phyloP scores from a whole-genome alignment of 139 green algal species.

The Micractinium conductrix region DNA sequence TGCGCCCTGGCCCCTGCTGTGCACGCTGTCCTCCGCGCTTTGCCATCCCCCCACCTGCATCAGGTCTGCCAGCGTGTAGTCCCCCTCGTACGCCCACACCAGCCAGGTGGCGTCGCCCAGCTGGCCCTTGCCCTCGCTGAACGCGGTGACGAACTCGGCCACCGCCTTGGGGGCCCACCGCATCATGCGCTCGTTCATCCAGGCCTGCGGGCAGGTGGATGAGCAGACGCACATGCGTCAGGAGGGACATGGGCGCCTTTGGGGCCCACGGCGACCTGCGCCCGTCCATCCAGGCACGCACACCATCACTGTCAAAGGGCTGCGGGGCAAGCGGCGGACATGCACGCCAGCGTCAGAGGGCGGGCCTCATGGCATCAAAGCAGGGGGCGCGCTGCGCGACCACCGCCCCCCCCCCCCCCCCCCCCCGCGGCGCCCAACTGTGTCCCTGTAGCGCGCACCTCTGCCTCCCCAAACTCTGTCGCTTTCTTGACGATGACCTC shows the following conservation, averaged over 20 bases:
- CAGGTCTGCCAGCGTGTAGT: constrained; percentile 76
- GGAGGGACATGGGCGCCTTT: neutral
- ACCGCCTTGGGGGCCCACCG: constrained; percentile 63
- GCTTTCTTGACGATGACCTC: constrained; percentile 76
- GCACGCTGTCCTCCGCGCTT: too few relatives aligned
- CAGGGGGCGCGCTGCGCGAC: too few relatives aligned
- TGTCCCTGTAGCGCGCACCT: too few relatives aligned
- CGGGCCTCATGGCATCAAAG: too few relatives aligned
- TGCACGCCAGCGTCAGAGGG: too few relatives aligned
- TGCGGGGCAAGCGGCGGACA: too few relatives aligned
- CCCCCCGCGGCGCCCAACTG: too few relatives aligned
- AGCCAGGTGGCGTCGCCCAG: constrained; percentile 62
- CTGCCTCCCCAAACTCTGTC: constrained; percentile 96
- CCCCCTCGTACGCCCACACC: constrained; percentile 86
- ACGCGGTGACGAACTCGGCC: constrained; percentile 90
- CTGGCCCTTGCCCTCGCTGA: constrained; percentile 65
- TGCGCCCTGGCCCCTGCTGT: too few relatives aligned
- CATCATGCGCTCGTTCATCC: constrained; percentile 98
- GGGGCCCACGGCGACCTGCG: constrained; percentile 78
- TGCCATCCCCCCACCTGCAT: constrained; percentile 67
- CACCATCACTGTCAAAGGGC: too few relatives aligned
- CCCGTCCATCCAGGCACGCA: constrained; percentile 99
- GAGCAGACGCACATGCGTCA: neutral
- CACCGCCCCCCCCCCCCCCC: too few relatives aligned
- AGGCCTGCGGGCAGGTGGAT: constrained; percentile 66